Percentiles rank a stretch among this genome's conserved stretches.
Conservation (phyloP, 768 basidiomycete genomes). For the Mycena metata region DNA sequence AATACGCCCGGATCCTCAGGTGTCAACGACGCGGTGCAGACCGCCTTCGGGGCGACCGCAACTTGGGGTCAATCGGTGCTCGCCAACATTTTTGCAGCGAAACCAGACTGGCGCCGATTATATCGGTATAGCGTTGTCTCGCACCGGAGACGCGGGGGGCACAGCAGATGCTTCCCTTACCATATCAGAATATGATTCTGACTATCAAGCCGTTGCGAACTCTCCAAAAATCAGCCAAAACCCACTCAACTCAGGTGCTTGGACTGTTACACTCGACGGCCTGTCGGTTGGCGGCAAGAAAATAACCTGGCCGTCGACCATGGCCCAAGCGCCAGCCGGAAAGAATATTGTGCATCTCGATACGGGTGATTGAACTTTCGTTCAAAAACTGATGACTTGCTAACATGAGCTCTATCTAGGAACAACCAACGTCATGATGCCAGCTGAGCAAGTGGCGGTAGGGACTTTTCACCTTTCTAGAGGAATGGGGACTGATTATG, state of each 20-base stretch:
- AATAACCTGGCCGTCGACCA: conserved; percentile 31
- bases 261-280: conserved; percentile 33
- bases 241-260: conserved; percentile 28
- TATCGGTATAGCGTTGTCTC: conserved; percentile 35
- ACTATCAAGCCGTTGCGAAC: conserved; percentile 31
- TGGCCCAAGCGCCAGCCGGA: conserved; percentile 17
- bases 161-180: conserved; percentile 36
- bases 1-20: conserved; percentile 28
- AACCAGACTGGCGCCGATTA: conserved; percentile 25
- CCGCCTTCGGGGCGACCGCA: background rate
- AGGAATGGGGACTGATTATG: background rate
- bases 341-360: conserved; percentile 33
- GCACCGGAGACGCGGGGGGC: conserved; percentile 31
- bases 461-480: background rate
- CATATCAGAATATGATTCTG: conserved; percentile 33
- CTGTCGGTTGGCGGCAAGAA: conserved; percentile 30
- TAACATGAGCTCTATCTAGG: background rate
- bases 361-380: conserved; percentile 14
- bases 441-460: conserved; percentile 14
- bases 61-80: conserved; percentile 35
- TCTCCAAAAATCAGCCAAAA: conserved; percentile 28
- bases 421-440: conserved; percentile 34
- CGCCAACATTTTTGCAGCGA: conserved; percentile 32
- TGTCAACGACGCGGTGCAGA: conserved; percentile 31
- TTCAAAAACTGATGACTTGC: background rate